Percentiles rank a stretch among this genome's conserved stretches.
phyloP scores from a whole-genome alignment of 306 rosid species.

The Medicago ruthenica region DNA sequence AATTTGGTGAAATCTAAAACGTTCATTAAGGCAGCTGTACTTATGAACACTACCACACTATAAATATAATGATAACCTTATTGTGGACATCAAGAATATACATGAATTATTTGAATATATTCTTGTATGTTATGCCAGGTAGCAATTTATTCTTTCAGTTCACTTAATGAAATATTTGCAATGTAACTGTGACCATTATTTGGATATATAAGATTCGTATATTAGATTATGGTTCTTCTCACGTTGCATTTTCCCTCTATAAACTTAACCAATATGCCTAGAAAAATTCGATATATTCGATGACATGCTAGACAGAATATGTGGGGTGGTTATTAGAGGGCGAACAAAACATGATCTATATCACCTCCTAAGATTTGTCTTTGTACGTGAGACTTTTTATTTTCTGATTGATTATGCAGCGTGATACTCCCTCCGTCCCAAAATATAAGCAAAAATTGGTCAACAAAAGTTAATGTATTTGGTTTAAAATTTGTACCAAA shows the following conservation, averaged over 20 bases:
- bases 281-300: constrained; percentile 35
- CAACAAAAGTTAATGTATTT: no score
- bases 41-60: constrained; percentile 34
- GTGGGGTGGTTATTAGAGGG: constrained; percentile 28
- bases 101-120: constrained; percentile 47
- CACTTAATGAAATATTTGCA: not conserved
- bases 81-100: constrained; percentile 30
- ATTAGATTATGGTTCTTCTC: constrained; percentile 34
- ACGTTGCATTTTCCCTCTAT: constrained; percentile 14
- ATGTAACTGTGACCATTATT: constrained; percentile 45
- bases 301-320: constrained; percentile 24
- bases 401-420: no score
- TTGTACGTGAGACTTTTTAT: no score
- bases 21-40: constrained; percentile 34
- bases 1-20: constrained; percentile 25
- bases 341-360: constrained; percentile 24
- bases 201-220: constrained; percentile 41
- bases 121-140: constrained; percentile 33
- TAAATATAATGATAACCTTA: not conserved
- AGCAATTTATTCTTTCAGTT: constrained; percentile 9
- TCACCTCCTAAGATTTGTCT: not conserved
- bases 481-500: no score
- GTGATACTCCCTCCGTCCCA: no score
- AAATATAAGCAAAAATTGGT: no score
- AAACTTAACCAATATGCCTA: constrained; percentile 39